These are phyloP conservation scores for Stygiomarasmius scandens DNA, from an alignment of 1,284 basidiomycete genomes.

Conservation along the genomic window DNA sequence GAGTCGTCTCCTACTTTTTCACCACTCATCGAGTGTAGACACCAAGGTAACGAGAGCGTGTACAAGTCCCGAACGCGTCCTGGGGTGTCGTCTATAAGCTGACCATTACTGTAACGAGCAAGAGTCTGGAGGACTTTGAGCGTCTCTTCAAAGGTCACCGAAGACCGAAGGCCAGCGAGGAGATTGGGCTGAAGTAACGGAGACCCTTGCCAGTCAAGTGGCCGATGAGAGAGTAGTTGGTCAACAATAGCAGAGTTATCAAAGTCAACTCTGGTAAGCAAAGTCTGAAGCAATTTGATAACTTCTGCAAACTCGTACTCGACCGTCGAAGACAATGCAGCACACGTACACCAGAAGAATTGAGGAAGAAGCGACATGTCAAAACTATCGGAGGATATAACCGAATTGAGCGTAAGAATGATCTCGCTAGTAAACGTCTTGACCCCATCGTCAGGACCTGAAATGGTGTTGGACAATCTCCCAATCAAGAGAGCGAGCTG, in stretches of 20 bases:
- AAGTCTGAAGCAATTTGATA: conserved; percentile 66
- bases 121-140: conserved; percentile 74
- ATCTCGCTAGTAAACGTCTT: conserved; percentile 87
- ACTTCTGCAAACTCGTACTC: conserved; percentile 82
- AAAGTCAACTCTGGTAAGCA: conserved; percentile 78
- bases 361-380: conserved; percentile 74
- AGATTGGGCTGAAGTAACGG: conserved; percentile 76
- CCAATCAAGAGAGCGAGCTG: conserved; percentile 84
- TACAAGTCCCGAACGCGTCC: conserved; percentile 85
- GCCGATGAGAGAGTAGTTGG: conserved; percentile 68
- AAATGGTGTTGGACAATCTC: conserved; percentile 84
- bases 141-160: conserved; percentile 67
- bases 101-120: conserved; percentile 62
- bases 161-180: conserved; percentile 82
- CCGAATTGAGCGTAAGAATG: conserved; percentile 74
- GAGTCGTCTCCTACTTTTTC: conserved; percentile 65
- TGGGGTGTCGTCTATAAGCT: conserved; percentile 74
- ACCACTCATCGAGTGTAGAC: conserved; percentile 76
- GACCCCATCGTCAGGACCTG: conserved; percentile 74
- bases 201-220: conserved; percentile 73
- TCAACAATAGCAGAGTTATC: conserved; percentile 67
- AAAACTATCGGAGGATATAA: conserved; percentile 62
- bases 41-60: conserved; percentile 86
- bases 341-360: conserved; percentile 86
- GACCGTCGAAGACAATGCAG: conserved; percentile 82